phyloP scores from a whole-genome alignment of 805 yeast genomes.

The Metschnikowia aberdeeniae region DNA sequence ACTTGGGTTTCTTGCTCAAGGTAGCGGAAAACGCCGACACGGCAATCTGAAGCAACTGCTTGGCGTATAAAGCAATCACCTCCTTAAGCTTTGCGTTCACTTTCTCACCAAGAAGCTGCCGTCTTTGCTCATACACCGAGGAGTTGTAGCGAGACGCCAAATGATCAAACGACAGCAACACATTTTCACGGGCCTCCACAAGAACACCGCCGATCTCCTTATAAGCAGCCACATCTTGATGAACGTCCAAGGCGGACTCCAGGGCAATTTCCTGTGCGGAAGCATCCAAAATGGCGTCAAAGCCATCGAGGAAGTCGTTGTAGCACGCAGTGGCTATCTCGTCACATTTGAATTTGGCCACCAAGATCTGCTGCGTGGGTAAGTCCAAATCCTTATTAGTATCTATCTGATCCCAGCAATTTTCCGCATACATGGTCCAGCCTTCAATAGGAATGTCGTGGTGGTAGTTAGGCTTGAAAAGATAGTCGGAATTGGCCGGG shows the following conservation, averaged over 20 bases:
- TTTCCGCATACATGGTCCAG: conserved; percentile 87
- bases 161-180: conserved; percentile 55
- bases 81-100: conserved; percentile 43
- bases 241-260: conserved; percentile 11
- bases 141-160: conserved; percentile 73
- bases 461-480: conserved; percentile 70
- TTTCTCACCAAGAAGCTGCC: conserved; percentile 43
- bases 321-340: conserved; percentile 57
- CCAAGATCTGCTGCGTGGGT: conserved; percentile 94
- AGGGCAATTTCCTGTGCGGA: conserved; percentile 4
- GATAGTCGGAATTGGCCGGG: conserved; percentile 24
- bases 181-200: conserved; percentile 39
- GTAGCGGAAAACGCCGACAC: conserved; percentile 9
- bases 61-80: conserved; percentile 33
- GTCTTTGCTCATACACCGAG: conserved; percentile 63
- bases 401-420: conserved; percentile 93
- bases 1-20: conserved; percentile 11
- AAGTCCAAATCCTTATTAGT: conserved; percentile 89
- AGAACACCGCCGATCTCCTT: conserved; percentile 44
- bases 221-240: conserved; percentile 20
- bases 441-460: conserved; percentile 91
- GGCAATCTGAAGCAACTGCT: conserved; percentile 12
- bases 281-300: conserved; percentile 11
- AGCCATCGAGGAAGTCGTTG: conserved; percentile 26
- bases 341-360: conserved; percentile 91